Percentiles rank a stretch among this genome's conserved stretches.
Conservation (phyloP, 1,284 basidiomycete species). For the Cystobasidiaceae sp. region DNA sequence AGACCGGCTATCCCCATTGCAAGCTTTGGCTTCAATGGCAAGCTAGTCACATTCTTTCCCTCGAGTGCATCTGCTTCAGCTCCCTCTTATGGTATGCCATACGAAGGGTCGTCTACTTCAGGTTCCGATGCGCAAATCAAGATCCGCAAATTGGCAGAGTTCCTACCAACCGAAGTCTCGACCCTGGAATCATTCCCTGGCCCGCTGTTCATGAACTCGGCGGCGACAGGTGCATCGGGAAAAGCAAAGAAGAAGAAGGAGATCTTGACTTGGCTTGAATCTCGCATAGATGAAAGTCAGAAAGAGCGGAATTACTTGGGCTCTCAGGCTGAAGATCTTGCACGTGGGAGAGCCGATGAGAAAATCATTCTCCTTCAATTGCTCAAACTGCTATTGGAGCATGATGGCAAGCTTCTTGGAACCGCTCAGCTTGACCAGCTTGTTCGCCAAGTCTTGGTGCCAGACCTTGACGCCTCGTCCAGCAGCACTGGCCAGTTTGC, state of each 20-base stretch:
- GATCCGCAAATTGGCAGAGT: slow-evolving; percentile 61
- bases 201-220: slow-evolving; percentile 71
- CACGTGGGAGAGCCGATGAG: slow-evolving; percentile 62
- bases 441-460: slow-evolving; percentile 60
- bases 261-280: slow-evolving; percentile 68
- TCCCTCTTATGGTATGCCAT: slow-evolving; percentile 14
- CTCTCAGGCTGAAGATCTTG: slow-evolving; percentile 45
- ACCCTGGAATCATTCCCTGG: slow-evolving; percentile 61
- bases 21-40: slow-evolving; percentile 84
- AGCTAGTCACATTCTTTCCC: slow-evolving; percentile 79
- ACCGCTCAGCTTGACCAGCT: slow-evolving; percentile 65
- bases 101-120: neutral
- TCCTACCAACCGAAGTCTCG: slow-evolving; percentile 63
- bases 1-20: slow-evolving; percentile 66
- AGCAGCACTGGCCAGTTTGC: slow-evolving; percentile 17
- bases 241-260: slow-evolving; percentile 76
- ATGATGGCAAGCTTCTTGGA: slow-evolving; percentile 77
- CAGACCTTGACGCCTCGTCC: slow-evolving; percentile 40
- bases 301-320: slow-evolving; percentile 68
- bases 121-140: slow-evolving; percentile 56
- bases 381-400: slow-evolving; percentile 71
- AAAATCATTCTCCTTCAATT: slow-evolving; percentile 70
- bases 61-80: neutral
- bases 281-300: slow-evolving; percentile 67
- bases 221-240: slow-evolving; percentile 54